phyloP scores from a whole-genome alignment of 225 moss, liverwort and hornwort genomes.

The Sphagnum tenellum region DNA sequence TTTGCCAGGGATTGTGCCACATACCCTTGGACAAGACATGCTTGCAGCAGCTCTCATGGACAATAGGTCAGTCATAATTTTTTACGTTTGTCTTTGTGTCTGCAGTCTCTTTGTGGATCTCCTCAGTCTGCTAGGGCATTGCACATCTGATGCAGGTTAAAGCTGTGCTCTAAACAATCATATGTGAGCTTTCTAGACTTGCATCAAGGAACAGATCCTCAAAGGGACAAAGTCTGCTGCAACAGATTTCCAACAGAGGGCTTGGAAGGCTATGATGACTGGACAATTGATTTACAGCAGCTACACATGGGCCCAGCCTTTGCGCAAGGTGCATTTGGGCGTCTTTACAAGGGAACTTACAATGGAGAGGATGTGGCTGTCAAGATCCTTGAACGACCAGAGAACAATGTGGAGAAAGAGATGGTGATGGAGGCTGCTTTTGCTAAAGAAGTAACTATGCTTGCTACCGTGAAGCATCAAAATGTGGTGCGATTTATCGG shows the following conservation, averaged over 20 bases:
- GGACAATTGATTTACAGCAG: slow-evolving; percentile 89
- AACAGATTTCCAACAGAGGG: slow-evolving; percentile 76
- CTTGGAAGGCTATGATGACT: slow-evolving; percentile 91
- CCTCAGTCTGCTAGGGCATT: no score
- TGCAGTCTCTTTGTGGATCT: no score
- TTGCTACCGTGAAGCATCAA: slow-evolving; percentile 88
- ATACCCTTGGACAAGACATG: slow-evolving; percentile 67
- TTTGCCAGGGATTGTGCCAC: slow-evolving; percentile 62
- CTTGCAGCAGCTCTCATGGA: slow-evolving; percentile 90
- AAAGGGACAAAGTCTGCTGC: not conserved
- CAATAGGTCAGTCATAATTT: slow-evolving; percentile 20
- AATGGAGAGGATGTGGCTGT: slow-evolving; percentile 92
- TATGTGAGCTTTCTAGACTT: no score
- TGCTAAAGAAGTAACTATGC: slow-evolving; percentile 97
- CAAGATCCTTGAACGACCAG: slow-evolving; percentile 95
- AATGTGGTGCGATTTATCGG: slow-evolving; percentile 98
- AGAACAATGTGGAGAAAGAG: slow-evolving; percentile 79
- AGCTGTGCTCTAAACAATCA: no score
- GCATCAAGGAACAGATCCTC: no score
- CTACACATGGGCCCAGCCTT: slow-evolving; percentile 86
- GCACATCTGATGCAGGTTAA: no score
- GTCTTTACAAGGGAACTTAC: slow-evolving; percentile 90
- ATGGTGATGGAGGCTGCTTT: slow-evolving; percentile 90
- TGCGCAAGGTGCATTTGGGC: slow-evolving; percentile 94
- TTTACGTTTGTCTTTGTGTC: no score